These are phyloP conservation scores for Strigomonas galati DNA, from an alignment of 208 protist genomes.

Conservation along the genomic window DNA sequence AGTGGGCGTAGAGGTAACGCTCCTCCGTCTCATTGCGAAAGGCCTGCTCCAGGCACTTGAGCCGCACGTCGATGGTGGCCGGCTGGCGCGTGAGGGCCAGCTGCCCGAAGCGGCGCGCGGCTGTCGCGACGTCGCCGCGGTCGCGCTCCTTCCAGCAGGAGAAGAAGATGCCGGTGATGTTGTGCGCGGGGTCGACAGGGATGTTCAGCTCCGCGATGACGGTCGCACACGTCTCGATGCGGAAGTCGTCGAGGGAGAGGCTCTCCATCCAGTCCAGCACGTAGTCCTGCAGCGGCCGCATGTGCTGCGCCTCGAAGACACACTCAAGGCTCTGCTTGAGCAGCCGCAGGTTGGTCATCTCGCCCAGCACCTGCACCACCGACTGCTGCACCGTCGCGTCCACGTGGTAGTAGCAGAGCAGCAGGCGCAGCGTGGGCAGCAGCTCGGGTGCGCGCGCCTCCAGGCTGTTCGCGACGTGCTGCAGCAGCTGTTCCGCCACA, in stretches of 20 bases:
- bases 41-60: conserved; percentile 47
- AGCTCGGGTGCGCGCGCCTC: conserved; percentile 8
- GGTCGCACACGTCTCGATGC: conserved; percentile 50
- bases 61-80: conserved; percentile 38
- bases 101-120: conserved; percentile 55
- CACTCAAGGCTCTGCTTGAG: conserved; percentile 12
- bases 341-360: not conserved
- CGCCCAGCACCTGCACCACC: not conserved
- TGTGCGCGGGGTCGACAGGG: conserved; percentile 36
- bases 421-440: conserved; percentile 3
- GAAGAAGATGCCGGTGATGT: conserved; percentile 61
- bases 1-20: conserved; percentile 42
- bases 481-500: conserved; percentile 11
- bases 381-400: not conserved
- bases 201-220: conserved; percentile 47
- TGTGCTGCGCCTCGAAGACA: conserved; percentile 13
- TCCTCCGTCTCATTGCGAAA: conserved; percentile 31
- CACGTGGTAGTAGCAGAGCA: not conserved
- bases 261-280: conserved; percentile 55
- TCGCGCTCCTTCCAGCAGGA: conserved; percentile 37
- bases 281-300: not conserved
- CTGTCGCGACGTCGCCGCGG: conserved; percentile 23
- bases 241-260: conserved; percentile 54
- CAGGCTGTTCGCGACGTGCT: conserved; percentile 5
- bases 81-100: conserved; percentile 43